phyloP scores from a whole-genome alignment of 1,139 yeast species.

The Scheffersomyces illinoinensis region DNA sequence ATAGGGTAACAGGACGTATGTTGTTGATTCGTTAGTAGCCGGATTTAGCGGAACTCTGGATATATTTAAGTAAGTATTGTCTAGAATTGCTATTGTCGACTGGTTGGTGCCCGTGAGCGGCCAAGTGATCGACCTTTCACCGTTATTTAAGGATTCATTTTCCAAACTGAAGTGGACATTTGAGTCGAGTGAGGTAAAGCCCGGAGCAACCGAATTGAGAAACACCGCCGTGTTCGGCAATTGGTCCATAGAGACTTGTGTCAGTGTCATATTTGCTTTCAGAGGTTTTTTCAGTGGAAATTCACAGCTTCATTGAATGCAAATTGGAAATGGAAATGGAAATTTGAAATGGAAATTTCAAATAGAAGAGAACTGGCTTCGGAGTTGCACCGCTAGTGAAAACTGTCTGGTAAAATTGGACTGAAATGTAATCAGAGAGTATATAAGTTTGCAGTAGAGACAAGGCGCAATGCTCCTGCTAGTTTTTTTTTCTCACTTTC shows the following conservation, averaged over 20 bases:
- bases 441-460: too few species aligned
- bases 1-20: constrained; percentile 44
- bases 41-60: constrained; percentile 38
- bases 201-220: constrained; percentile 43
- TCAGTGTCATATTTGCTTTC: neutral
- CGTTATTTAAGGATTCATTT: constrained; percentile 9
- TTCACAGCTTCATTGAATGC: neutral
- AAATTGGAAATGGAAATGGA: neutral
- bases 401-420: too few species aligned
- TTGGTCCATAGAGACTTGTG: constrained; percentile 5
- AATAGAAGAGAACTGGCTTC: neutral
- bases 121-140: constrained; percentile 26
- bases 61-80: constrained; percentile 34
- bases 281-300: neutral
- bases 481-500: neutral
- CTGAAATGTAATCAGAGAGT: too few species aligned
- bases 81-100: constrained; percentile 22
- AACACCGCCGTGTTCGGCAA: constrained; percentile 31
- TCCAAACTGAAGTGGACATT: constrained; percentile 34
- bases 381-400: neutral
- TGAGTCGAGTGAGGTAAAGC: constrained; percentile 32
- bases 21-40: constrained; percentile 36
- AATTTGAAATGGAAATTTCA: neutral
- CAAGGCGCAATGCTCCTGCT: too few species aligned
- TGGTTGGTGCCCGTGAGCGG: constrained; percentile 27